Percentiles rank a stretch among this genome's conserved stretches.
Evolutionary conservation across 306 rosid genomes (phyloP).

Genomic region (Dicorynia guianensis): DNA sequence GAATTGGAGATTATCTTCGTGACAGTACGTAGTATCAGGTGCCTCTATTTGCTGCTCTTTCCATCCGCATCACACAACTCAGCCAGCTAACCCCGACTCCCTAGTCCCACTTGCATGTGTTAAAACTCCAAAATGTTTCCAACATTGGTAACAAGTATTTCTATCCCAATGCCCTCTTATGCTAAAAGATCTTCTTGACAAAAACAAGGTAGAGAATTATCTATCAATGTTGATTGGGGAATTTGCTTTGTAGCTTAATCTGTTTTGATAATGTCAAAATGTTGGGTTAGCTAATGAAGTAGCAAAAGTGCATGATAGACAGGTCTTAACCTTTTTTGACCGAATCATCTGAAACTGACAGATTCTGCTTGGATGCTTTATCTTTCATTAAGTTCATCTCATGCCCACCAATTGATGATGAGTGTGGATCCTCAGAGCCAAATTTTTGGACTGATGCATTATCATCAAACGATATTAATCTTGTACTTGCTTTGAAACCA

Average conservation of each 20-base stretch:
- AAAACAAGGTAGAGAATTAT: neutral
- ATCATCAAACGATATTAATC: slow-evolving; percentile 21
- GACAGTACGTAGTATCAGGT: slow-evolving; percentile 80
- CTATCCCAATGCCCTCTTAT: slow-evolving; percentile 9
- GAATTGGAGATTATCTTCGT: slow-evolving; percentile 56
- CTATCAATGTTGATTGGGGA: slow-evolving; percentile 21
- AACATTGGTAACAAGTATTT: slow-evolving; percentile 39
- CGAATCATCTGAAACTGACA: slow-evolving; percentile 52
- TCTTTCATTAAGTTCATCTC: slow-evolving; percentile 37
- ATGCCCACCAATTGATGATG: neutral
- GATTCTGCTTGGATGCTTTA: slow-evolving; percentile 42
- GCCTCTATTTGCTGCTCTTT: slow-evolving; percentile 58
- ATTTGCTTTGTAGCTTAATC: slow-evolving; percentile 17
- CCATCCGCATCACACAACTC: slow-evolving; percentile 64
- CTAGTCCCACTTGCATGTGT: slow-evolving; percentile 57
- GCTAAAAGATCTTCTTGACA: slow-evolving; percentile 38
- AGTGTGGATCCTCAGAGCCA: neutral
- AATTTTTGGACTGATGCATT: neutral
- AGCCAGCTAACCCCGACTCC: slow-evolving; percentile 34
- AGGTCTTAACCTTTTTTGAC: slow-evolving; percentile 43
- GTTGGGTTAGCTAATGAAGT: slow-evolving; percentile 39
- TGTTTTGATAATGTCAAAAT: slow-evolving; percentile 28
- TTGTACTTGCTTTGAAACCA: slow-evolving; percentile 43
- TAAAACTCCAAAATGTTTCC: slow-evolving; percentile 38
- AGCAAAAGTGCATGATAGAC: slow-evolving; percentile 39